A percentile compares a stretch with the other conserved stretches of the same genome.
Conservation (phyloP, 805 yeast genomes). For the Blastobotrys peoriensis region DNA sequence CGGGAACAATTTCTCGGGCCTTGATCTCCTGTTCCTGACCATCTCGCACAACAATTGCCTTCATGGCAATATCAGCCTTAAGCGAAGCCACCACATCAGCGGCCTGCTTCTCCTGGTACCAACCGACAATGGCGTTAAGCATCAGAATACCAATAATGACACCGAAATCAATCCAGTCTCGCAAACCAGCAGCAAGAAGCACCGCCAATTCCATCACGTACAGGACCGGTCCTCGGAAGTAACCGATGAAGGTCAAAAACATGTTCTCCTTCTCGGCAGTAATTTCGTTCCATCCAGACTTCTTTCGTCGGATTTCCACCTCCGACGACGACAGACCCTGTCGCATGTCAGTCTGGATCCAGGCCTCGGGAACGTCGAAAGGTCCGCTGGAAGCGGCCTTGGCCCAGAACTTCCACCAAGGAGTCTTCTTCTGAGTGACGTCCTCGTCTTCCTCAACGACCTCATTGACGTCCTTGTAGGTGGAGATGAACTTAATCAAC, state of each 20-base stretch:
- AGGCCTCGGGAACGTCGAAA: conserved; percentile 64
- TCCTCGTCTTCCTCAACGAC: conserved; percentile 54
- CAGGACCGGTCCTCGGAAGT: conserved; percentile 90
- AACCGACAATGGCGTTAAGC: conserved; percentile 91
- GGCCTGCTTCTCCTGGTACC: conserved; percentile 95
- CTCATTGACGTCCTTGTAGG: conserved; percentile 34
- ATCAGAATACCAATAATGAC: conserved; percentile 83
- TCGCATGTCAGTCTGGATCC: conserved; percentile 73
- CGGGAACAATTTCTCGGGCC: conserved; percentile 87
- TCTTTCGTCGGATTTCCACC: conserved; percentile 78
- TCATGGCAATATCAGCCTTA: conserved; percentile 89
- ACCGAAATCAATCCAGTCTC: conserved; percentile 99
- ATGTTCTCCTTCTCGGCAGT: conserved; percentile 79
- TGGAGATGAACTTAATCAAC: conserved; percentile 31
- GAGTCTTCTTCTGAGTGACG: conserved; percentile 58
- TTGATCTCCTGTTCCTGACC: conserved; percentile 71
- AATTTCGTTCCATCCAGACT: conserved; percentile 84
- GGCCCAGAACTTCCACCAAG: conserved; percentile 55
- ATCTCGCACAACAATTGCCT: conserved; percentile 80
- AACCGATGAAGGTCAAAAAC: conserved; percentile 71
- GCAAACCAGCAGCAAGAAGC: conserved; percentile 87
- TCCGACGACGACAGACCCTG: conserved; percentile 72
- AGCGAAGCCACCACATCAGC: conserved; percentile 95
- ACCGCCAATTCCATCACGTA: conserved; percentile 97
- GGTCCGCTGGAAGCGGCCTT: conserved; percentile 32